Evolutionary conservation across 768 basidiomycete species (phyloP).

Genomic region (Lactarius sp.): DNA sequence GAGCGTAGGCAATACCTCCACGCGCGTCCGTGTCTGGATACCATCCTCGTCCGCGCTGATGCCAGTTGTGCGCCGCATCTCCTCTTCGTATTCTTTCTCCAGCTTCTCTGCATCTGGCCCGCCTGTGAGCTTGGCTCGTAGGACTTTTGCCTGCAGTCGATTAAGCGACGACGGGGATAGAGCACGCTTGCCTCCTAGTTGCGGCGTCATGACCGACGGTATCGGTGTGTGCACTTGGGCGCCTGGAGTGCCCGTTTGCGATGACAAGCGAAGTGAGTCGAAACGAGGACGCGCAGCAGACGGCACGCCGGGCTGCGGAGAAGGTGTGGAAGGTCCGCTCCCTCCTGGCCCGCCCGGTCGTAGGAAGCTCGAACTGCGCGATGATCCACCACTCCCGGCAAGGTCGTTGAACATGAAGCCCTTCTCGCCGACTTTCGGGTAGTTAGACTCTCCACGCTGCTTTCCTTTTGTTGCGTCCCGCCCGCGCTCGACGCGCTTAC

Average conservation of each 20-base stretch:
- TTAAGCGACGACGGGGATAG: slow-evolving; percentile 81
- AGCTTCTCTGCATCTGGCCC: slow-evolving; percentile 70
- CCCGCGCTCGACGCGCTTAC: slow-evolving; percentile 40
- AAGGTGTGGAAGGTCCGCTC: slow-evolving; percentile 58
- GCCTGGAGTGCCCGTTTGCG: slow-evolving; percentile 54
- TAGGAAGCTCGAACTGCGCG: slow-evolving; percentile 83
- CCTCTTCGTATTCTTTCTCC: slow-evolving; percentile 82
- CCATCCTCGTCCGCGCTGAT: slow-evolving; percentile 30
- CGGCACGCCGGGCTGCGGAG: slow-evolving; percentile 33
- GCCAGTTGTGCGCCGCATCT: slow-evolving; percentile 43
- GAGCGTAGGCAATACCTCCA: slow-evolving; percentile 85
- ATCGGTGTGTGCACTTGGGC: slow-evolving; percentile 75
- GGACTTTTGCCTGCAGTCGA: slow-evolving; percentile 85
- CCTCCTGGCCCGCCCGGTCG: slow-evolving; percentile 64
- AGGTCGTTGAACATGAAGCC: slow-evolving; percentile 68
- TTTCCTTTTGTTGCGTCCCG: slow-evolving; percentile 37
- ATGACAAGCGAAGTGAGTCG: slow-evolving; percentile 58
- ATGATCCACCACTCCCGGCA: slow-evolving; percentile 57
- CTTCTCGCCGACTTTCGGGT: slow-evolving; percentile 41
- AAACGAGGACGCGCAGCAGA: slow-evolving; percentile 46
- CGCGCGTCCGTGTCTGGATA: slow-evolving; percentile 49
- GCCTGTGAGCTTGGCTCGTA: slow-evolving; percentile 85
- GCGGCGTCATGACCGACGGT: slow-evolving; percentile 86
- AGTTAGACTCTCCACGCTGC: slow-evolving; percentile 28
- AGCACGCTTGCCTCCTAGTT: slow-evolving; percentile 38